Conservation (phyloP, 108 stramenopile species). For the Cyclotella distinguenda region DNA sequence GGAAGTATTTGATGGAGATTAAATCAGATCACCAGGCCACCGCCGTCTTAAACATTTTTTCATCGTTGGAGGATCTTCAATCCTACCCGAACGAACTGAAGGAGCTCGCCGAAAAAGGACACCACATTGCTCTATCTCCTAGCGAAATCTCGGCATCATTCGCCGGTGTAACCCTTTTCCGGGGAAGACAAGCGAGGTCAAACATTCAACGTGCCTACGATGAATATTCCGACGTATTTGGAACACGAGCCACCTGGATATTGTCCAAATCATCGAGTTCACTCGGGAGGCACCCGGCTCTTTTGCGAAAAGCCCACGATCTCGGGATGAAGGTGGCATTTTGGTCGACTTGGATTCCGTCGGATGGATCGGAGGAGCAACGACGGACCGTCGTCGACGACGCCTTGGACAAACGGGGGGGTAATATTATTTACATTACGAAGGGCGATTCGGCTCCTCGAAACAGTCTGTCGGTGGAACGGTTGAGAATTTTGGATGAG, state of each 20-base stretch:
- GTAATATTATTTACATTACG: slow-evolving; percentile 33
- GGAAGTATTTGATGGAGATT: slow-evolving; percentile 5
- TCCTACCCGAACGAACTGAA: slow-evolving; percentile 19
- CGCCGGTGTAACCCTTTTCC: slow-evolving; percentile 12
- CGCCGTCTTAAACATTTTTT: slow-evolving; percentile 36
- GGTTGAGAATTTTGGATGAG: slow-evolving; percentile 17
- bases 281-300: slow-evolving; percentile 31
- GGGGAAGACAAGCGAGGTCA: slow-evolving; percentile 6
- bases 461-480: neutral
- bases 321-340: slow-evolving; percentile 45
- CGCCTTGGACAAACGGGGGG: slow-evolving; percentile 36
- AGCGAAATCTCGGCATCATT: neutral
- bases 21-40: no score
- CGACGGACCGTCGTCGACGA: slow-evolving; percentile 10
- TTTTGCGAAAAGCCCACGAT: slow-evolving; percentile 33
- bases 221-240: slow-evolving; percentile 22
- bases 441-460: neutral
- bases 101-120: slow-evolving; percentile 18
- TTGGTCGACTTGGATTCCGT: slow-evolving; percentile 32
- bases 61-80: slow-evolving; percentile 32
- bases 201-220: slow-evolving; percentile 24
- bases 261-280: slow-evolving; percentile 20
- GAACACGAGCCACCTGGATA: slow-evolving; percentile 23
- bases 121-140: slow-evolving; percentile 20
- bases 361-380: slow-evolving; percentile 16